Percentiles rank a stretch among this genome's conserved stretches.
Evolutionary conservation across 495 filamentous ascomycete genomes (phyloP).

Genomic region (Aspergillus coremiiformis): DNA sequence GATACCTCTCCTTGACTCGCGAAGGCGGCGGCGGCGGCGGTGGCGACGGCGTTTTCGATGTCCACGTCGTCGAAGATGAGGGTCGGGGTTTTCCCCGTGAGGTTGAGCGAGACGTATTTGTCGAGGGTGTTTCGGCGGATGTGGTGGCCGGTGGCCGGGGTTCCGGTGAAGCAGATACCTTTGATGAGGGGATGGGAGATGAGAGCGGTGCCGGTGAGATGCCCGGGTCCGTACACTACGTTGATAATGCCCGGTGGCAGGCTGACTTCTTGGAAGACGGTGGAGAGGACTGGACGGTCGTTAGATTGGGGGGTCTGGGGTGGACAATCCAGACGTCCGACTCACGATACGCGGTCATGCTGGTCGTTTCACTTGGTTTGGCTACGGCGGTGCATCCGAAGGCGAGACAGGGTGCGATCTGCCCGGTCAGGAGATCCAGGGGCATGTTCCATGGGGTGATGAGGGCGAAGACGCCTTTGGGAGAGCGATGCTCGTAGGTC

Average conservation of each 20-base stretch:
- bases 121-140: constrained; percentile 25
- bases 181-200: constrained; percentile 9
- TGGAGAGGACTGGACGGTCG: constrained; percentile 4
- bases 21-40: constrained; percentile 13
- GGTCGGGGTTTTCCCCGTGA: constrained; percentile 34
- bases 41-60: constrained; percentile 11
- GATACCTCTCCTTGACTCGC: constrained; percentile 34
- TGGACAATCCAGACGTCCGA: no score
- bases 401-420: constrained; percentile 40
- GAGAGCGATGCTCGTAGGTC: constrained; percentile 18
- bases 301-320: background rate
- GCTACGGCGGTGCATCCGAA: constrained; percentile 32
- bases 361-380: constrained; percentile 19
- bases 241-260: constrained; percentile 17
- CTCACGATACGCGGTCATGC: constrained; percentile 16
- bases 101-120: constrained; percentile 36
- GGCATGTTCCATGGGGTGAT: constrained; percentile 23
- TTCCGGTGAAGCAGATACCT: constrained; percentile 20
- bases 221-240: constrained; percentile 11
- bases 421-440: constrained; percentile 22
- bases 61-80: constrained; percentile 34
- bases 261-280: constrained; percentile 13
- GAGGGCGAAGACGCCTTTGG: constrained; percentile 13
- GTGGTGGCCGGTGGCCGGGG: constrained; percentile 13
- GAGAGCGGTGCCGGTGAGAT: constrained; percentile 9